Evolutionary conservation across 1,284 basidiomycete genomes (phyloP), one percentile per base, ranked within the genome.

Genomic region (Naganishia liquefaciens): DNA sequence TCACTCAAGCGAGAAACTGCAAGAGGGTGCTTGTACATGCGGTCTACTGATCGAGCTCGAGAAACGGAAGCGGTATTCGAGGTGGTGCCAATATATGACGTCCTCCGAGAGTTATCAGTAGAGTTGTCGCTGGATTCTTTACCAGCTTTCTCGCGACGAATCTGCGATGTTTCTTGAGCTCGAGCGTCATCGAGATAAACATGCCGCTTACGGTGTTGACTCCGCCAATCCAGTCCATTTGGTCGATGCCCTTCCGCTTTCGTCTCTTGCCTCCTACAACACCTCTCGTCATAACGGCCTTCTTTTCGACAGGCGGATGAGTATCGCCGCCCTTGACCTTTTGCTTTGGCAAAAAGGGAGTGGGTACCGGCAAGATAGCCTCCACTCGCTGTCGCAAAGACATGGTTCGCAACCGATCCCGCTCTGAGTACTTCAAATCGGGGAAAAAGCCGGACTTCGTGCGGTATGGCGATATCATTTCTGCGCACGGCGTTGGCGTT

Each of bases 181-280:
- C 25, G 3, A 68, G 44, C n/a, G n/a, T 19, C 15, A 19, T 70
- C 73, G 66, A 40, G 15, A 5, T 5, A 44, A 15, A 33, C 5
- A 15, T 50, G 42, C 5, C 3, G 37, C 64, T 58, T 30, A 68
- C 68, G 17, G 72, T 74, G 43, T 75, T 73, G 17, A 79, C 75
- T 55, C 77, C 76, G 15, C 74, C 75, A 11, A 79, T 68, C 78
- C 78, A 79, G 30, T 79, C 77, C 27, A 79, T 70, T 68, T 79
- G 78, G 52, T 77, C 76, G 63, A 78, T 75, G 23, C 72, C 73
- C 63, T 68, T 66, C 1, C 64, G 62, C 49, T 52, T 65, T 40
- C 67, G 69, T 5, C 70, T 74, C 42, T 63, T 62, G 15, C 62
- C 43, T 1, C 65, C 68, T 0, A 62, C 65, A 9, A 75, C 74